Percentiles rank a stretch among this genome's conserved stretches.
These are phyloP conservation scores for Dioscorea alata DNA, from an alignment of 106 monocot genomes.

Conservation along the genomic window DNA sequence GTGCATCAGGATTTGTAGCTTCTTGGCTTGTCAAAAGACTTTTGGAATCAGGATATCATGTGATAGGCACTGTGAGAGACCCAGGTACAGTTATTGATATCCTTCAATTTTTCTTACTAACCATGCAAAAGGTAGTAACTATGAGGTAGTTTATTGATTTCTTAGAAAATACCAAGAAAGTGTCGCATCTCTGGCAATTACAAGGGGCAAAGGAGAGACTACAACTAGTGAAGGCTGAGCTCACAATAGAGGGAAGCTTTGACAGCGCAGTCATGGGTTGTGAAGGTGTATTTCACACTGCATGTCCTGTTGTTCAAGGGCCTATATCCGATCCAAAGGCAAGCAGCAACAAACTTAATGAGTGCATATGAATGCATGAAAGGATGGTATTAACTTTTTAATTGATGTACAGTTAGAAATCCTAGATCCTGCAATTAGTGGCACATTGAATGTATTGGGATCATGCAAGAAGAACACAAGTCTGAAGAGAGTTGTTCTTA, in stretches of 20 bases:
- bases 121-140: not conserved
- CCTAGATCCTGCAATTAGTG: slow-evolving; percentile 71
- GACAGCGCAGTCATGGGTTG: slow-evolving; percentile 70
- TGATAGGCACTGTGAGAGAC: slow-evolving; percentile 32
- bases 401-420: slow-evolving; percentile 46
- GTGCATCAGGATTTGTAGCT: slow-evolving; percentile 20
- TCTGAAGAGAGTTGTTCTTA: slow-evolving; percentile 66
- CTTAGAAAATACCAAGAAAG: slow-evolving; percentile 46
- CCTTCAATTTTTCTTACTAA: not conserved
- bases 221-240: slow-evolving; percentile 58
- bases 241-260: slow-evolving; percentile 82
- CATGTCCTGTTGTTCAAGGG: slow-evolving; percentile 48
- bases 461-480: slow-evolving; percentile 82
- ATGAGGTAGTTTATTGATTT: not conserved
- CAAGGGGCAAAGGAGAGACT: slow-evolving; percentile 80
- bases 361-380: no score
- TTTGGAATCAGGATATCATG: slow-evolving; percentile 13
- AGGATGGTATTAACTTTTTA: no score
- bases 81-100: slow-evolving; percentile 10
- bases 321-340: slow-evolving; percentile 56
- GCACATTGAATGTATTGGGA: slow-evolving; percentile 68
- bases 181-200: slow-evolving; percentile 64
- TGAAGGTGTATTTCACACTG: slow-evolving; percentile 81
- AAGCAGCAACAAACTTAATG: not conserved
- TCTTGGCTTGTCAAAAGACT: slow-evolving; percentile 25